Evolutionary conservation across 2,329 filamentous ascomycete species (phyloP), one percentile per base, ranked within the genome.

Genomic region (Aureobasidium namibiae): DNA sequence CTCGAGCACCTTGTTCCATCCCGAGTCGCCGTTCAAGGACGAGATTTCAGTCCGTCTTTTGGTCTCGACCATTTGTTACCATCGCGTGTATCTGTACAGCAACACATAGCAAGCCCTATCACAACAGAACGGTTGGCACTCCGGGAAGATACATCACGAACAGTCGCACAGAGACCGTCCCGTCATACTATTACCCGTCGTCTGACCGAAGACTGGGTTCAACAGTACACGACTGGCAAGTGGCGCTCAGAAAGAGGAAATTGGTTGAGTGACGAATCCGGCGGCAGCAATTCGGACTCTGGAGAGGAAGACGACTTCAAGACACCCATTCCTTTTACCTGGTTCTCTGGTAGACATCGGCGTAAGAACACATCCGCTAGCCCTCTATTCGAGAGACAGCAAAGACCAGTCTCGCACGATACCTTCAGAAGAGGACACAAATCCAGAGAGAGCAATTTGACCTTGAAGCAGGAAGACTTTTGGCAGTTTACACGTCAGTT

Each of bases 171-270:
- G 14, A 52, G 29, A 26, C 57, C 57, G 21, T 41, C 38, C 3
- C 41, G 59, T 10, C 52, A 49, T 38, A 54, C 31, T 10, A 69
- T 78, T 81, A 59, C 76, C 79, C 16, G 77, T 79, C 64, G 84
- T 86, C 61, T 80, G 57, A 90, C 88, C 0, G 87, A 92, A 72
- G 88, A 91, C 76, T 92, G 89, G 89, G 90, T 94, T 65, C 87
- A 88, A 62, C 87, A 89, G 62, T 90, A 92, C 68, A 85, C 41
- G 13, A 56, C 50, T 44, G 59, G 59, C 44, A 56, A 44, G 89
- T n/a, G 82, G 86, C n/a, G 82, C 82, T 63, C 83, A 87, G 89
- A 94, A 70, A 83, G 84, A 64, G 84, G 83, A 62, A 87, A 90
- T 73, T 95, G 90, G 90, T 80, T 91, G 65, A 95, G 89, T 70